Evolutionary conservation across 2,329 filamentous ascomycete genomes (phyloP), one percentile per base, ranked within the genome.

Genomic region (Niveomyces coronatus): DNA sequence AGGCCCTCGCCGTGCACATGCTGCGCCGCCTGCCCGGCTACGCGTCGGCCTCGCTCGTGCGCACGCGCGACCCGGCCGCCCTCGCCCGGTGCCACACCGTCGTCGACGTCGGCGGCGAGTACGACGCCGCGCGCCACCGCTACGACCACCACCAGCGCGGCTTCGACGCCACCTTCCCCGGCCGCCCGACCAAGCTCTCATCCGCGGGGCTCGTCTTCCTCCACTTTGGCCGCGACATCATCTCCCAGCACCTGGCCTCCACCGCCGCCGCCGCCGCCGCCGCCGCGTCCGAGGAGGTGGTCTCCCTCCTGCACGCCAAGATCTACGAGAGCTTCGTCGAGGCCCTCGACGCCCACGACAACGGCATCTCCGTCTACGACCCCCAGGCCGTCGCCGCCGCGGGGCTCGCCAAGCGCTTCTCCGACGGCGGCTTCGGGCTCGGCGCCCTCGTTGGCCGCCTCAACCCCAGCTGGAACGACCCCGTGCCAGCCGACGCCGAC

Each of bases 61-160:
- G 91, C 50, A 94, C 88, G 33, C 84, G 91, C 53, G 87, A 98
- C 61, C 78, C 86, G 14, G 72, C 76, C 18, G 59, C 81, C 22
- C 80, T 98, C 27, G 74, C 77, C 28, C 76, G 74, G 43, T 95
- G 89, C 70, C 85, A 95, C 67, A 94, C 86, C 39, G 88, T 98
- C 42, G 89, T 96, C 50, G 91, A 98, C 56, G 91, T 96, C n/a
- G 88, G 89, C 55, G 89, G 88, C 52, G 84, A 89, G 61, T 96
- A 98, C 65, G 82, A 94, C 55, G 65, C 84, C 39, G 60, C 67
- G 35, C 64, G 63, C 47, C 77, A 86, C 62, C 83, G 89, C 52
- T 98, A 85, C 70, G 91, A 98, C 64, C 91, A 98, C 67, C 91
- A 98, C 72, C 91, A 98, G 70, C 86, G 89, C 47, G 80, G 79